These are phyloP conservation scores for Paramecium octaurelia DNA, from an alignment of 73 alveolate genomes.

Conservation along the genomic window DNA sequence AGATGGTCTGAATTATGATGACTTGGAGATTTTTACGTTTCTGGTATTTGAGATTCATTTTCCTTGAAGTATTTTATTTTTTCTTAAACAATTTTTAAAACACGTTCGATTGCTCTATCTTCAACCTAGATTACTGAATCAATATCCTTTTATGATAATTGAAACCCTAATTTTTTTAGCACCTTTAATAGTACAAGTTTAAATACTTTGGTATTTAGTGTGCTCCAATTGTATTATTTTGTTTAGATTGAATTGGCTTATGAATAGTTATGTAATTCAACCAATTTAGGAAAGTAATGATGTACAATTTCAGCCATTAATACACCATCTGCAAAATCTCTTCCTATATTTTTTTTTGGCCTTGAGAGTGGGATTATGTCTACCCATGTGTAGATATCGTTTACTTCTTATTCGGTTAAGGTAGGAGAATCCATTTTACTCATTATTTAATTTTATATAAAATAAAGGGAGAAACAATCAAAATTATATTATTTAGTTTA, in stretches of 20 bases:
- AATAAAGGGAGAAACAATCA: neutral
- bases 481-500: neutral
- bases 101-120: constrained; percentile 89
- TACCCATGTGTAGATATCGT: constrained; percentile 91
- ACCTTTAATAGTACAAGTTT: constrained; percentile 48
- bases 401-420: constrained; percentile 80
- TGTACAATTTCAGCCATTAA: constrained; percentile 84
- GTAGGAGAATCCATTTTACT: constrained; percentile 65
- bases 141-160: constrained; percentile 79
- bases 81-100: constrained; percentile 66
- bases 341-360: constrained; percentile 87
- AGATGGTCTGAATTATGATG: neutral
- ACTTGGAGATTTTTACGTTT: neutral
- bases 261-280: constrained; percentile 85
- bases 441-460: neutral
- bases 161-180: constrained; percentile 90
- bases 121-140: constrained; percentile 78
- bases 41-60: neutral
- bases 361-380: constrained; percentile 97
- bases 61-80: constrained; percentile 56
- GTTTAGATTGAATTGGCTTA: constrained; percentile 71
- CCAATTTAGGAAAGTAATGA: constrained; percentile 78
- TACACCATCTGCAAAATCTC: constrained; percentile 95
- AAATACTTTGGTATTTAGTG: constrained; percentile 77
- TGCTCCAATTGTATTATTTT: constrained; percentile 90